Evolutionary conservation across 805 yeast genomes (phyloP), one percentile per base, ranked within the genome.

Genomic region (Wickerhamiella siamensis): DNA sequence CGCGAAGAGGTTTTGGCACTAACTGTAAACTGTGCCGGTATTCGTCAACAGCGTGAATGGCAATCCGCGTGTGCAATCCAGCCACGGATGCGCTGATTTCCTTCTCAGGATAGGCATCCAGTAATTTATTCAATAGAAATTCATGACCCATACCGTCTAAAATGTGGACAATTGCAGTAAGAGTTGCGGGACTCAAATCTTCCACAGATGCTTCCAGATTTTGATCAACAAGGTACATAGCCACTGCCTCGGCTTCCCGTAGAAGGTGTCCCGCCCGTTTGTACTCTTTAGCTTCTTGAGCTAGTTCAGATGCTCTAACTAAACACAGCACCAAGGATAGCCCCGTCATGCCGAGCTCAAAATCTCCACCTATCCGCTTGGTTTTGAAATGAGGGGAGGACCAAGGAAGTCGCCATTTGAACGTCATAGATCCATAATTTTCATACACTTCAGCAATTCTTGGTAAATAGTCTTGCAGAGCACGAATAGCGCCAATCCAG

Each of bases 1-100:
- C 24, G n/a, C 35, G 36, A 9, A 57, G 47, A 1, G 49, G 32
- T 31, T 43, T 33, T 5, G 49, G 47, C 4, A 52, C 43, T 20
- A 52, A 36, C 33, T 57, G 53, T 9, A 47, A 27, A 3, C 61
- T 55, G 3, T 57, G 41, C 1, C 54, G 47, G 35, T 53, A 56
- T 46, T 55, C 52, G 17, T 59, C 63, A 19, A 48, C 45, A 1
- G 60, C 58, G 40, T 42, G 56, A 29, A 59, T 56, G 5, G 63
- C 53, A 1, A 57, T 48, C n/a, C 63, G 50, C 14, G 51, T 39
- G 43, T 58, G 51, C 21, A 59, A 46, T 5, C 48, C 43, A 9
- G 58, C 48, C 15, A 56, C 47, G 1, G 56, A 47, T 2, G 40
- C 40, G 19, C 51, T n/a, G 6, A 43, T 33, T 3, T 39, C 27